Evolutionary conservation across 805 yeast genomes (phyloP), one percentile per base, ranked within the genome.

Genomic region (Hanseniaspora valbyensis): DNA sequence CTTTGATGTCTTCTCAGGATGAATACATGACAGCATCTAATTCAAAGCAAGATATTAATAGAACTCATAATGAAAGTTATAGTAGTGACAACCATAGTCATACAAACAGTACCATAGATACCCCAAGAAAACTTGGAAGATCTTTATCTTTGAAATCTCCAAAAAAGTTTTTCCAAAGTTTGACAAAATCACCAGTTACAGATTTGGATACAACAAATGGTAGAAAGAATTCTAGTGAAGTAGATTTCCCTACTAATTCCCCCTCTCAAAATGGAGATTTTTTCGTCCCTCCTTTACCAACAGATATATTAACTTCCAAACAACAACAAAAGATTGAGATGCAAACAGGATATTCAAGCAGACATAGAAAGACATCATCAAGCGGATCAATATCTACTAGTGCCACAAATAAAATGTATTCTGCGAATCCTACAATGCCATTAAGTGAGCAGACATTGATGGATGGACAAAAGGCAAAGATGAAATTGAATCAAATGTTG

Each of bases 101-200:
- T 5, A 19, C 5, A 24, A 19, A 26, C 21, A 39, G 28, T 19
- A 18, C 30, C n/a, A 18, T 6, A 16, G 32, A 18, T 14, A 42
- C 55, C 12, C 56, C 55, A 5, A 44, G 36, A 16, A 60, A 56
- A 36, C 36, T 65, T 3, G 59, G 62, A 6, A 59, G 70, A 51
- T 63, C 69, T 1, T 58, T 66, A 33, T 65, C 69, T 2, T 54
- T 64, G 21, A 63, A 62, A 44, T 62, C 67, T 7, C 59, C 61
- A 45, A 60, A 56, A 40, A 55, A 53, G 19, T 46, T 54, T 25
- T 41, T 53, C 10, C 43, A 55, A 16, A 41, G 22, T n/a, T 25
- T 42, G 7, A 41, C 48, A 14, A 49, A 42, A 16, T 37, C 52
- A 21, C 52, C 52, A 10, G 18, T 9, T 14, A 6, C 44, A 25